These are phyloP conservation scores for Solanum bulbocastanum DNA, from an alignment of 257 asterid species.

Conservation along the genomic window DNA sequence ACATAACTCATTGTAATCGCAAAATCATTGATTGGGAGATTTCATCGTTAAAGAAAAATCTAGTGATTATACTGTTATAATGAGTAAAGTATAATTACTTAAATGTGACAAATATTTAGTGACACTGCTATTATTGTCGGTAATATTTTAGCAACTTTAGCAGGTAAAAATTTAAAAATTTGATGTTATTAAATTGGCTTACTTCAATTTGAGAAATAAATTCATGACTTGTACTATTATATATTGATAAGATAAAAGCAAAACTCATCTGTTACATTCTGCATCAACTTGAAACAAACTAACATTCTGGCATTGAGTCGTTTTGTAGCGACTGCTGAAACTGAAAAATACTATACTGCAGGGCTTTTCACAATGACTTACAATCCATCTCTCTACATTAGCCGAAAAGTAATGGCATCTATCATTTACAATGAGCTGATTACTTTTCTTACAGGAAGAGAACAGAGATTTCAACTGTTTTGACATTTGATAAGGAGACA, in stretches of 20 bases:
- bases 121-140: background rate
- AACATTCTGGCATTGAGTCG: background rate
- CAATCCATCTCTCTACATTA: background rate
- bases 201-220: background rate
- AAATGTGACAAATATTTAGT: background rate
- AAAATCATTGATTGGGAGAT: background rate
- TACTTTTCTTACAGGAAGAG: background rate
- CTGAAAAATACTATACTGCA: background rate
- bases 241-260: background rate
- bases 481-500: background rate
- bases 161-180: background rate
- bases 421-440: background rate
- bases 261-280: background rate
- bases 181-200: background rate
- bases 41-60: background rate
- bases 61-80: background rate
- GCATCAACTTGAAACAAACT: background rate
- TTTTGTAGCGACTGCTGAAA: background rate
- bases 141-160: background rate
- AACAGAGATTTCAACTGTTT: background rate
- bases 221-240: background rate
- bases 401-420: background rate
- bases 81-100: background rate
- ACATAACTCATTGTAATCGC: background rate
- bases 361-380: background rate